Base-by-base conservation (phyloP, 2,329 filamentous ascomycete species). In the Fusarium dimerum region DNA sequence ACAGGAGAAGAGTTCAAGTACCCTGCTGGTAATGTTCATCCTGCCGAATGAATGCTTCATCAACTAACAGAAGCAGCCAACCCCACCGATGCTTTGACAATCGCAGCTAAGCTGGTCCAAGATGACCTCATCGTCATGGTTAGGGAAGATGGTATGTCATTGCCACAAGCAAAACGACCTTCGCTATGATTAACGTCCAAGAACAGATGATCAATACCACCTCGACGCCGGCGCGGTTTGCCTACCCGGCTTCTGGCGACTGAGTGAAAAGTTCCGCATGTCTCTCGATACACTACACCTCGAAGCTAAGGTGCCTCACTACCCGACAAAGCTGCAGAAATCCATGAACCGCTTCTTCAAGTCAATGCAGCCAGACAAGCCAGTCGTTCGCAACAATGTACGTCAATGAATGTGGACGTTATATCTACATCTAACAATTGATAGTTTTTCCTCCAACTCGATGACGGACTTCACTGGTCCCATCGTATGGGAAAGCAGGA, bases 331-430 rank as follows among this genome's bases (percentile, higher is more conserved):
- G 10, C 32, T 61, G 0, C 56, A 59, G 36, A 59, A 50, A 17
- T 59, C 59, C 0, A 61, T 61, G 59, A 61, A 61, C 2, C 47
- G 56, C 0, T 61, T 61, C 18, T 61, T 61, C 16, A 55, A 52
- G 3, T 32, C 43, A 1, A 61, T 61, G 58, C 40, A 40, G 1
- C 58, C 59, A 0, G 59, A 61, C 0, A 61, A 59, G 16, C 50
- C 58, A 0, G 59, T 61, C 1, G 20, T 57, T 2, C 41, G 59
- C 0, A 61, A 61, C 13, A 61, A 61, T 10, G 58, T 61, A 0
- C 48, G 55, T 40, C 2, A 9, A 0, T 2, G 1, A 0, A 5
- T 1, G 2, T 38, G 9, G 11, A n/a, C n/a, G n/a, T n/a, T n/a
- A n/a, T n/a, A n/a, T 7, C 0, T 15, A 5, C 16, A 3, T 5